Conservation (phyloP, 352 stramenopile species). For the Globisporangium splendens region DNA sequence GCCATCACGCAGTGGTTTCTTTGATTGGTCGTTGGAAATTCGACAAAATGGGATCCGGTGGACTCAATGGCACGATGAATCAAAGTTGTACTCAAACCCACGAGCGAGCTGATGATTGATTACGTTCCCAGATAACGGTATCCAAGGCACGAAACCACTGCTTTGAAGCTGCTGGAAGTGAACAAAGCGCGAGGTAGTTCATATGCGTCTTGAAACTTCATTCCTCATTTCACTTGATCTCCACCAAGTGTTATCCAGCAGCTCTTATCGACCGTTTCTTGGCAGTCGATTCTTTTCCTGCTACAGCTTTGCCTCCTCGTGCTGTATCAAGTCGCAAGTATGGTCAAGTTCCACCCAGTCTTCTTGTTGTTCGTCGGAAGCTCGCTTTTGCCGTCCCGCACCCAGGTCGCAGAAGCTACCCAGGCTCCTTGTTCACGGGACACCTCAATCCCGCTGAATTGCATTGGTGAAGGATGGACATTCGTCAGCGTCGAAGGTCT, state of each 20-base stretch:
- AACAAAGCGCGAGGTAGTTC: background rate
- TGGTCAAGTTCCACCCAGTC: background rate
- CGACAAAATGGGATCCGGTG: background rate
- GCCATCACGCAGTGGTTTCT: background rate
- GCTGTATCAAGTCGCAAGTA: background rate
- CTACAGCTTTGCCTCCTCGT: background rate
- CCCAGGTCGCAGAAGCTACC: background rate
- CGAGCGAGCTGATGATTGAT: background rate
- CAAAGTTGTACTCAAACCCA: background rate
- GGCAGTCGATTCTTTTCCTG: background rate
- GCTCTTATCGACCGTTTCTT: background rate
- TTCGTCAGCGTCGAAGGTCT: background rate
- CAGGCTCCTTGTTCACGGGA: background rate
- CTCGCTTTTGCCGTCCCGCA: background rate
- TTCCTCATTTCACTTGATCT: slow-evolving; percentile 9
- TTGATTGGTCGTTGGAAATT: background rate
- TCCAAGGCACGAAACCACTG: background rate
- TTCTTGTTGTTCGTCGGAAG: background rate
- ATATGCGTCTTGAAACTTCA: background rate
- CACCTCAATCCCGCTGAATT: background rate
- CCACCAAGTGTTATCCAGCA: slow-evolving; percentile 6
- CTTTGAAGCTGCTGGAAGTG: background rate
- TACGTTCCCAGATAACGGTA: background rate
- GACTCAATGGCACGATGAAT: background rate
- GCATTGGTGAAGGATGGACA: background rate